phyloP scores from a whole-genome alignment of 2,329 filamentous ascomycete species.

The Diaporthe ilicicola region DNA sequence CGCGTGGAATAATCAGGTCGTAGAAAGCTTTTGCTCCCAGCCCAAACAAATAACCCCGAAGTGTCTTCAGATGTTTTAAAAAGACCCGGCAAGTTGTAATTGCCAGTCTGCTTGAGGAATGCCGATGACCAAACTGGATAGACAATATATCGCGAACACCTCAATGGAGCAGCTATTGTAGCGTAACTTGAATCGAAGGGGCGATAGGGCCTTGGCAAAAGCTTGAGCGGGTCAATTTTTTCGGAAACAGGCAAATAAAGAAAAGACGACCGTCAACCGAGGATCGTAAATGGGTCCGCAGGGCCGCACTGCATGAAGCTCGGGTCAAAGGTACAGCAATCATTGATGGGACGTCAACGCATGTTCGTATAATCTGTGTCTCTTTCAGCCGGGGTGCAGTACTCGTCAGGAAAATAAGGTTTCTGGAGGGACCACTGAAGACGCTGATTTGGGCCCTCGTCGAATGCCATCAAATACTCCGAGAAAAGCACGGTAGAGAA shows the following conservation, averaged over 20 bases:
- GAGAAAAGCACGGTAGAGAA: neutral
- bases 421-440: neutral
- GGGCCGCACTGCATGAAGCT: neutral
- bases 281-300: neutral
- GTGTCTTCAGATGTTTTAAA: neutral
- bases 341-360: neutral
- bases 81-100: neutral
- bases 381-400: neutral
- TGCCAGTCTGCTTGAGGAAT: neutral
- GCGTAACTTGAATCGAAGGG: neutral
- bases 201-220: neutral
- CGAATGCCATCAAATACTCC: neutral
- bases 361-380: neutral
- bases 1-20: neutral
- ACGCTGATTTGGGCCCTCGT: neutral
- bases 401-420: neutral
- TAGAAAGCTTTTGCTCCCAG: neutral
- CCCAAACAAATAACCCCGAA: neutral
- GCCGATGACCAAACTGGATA: neutral
- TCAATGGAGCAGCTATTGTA: neutral
- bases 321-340: neutral
- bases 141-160: conserved; percentile 1
- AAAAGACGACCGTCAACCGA: neutral
- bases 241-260: neutral
- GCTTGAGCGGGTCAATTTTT: neutral